phyloP scores from a whole-genome alignment of 2,329 filamentous ascomycete genomes.

The Hypoxylon sp. region DNA sequence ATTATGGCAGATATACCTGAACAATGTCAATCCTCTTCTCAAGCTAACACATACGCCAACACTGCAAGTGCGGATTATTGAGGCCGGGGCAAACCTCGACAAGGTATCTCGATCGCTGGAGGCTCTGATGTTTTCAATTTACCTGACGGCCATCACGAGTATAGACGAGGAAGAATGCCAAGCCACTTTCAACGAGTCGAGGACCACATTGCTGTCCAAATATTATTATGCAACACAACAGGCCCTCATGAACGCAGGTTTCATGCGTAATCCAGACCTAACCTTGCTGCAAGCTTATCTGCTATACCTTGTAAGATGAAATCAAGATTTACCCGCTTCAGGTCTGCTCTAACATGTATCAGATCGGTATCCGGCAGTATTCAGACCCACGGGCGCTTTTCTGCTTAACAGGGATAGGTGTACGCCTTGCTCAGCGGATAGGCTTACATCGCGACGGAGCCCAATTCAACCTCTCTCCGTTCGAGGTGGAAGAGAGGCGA shows the following conservation, averaged over 20 bases:
- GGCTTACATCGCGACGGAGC: constrained; percentile 74
- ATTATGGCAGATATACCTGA: constrained; percentile 77
- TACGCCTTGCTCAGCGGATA: constrained; percentile 76
- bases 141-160: constrained; percentile 69
- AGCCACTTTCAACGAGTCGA: constrained; percentile 65
- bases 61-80: constrained; percentile 73
- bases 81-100: constrained; percentile 67
- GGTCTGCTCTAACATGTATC: constrained; percentile 47
- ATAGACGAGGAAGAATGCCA: constrained; percentile 67
- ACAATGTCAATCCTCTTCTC: constrained; percentile 76
- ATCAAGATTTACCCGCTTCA: not conserved
- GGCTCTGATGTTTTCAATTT: constrained; percentile 76
- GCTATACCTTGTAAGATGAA: constrained; percentile 69
- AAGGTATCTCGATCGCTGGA: constrained; percentile 70
- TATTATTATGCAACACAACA: constrained; percentile 72
- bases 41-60: constrained; percentile 77
- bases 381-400: constrained; percentile 72
- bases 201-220: constrained; percentile 61
- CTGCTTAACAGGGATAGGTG: constrained; percentile 72
- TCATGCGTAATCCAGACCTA: constrained; percentile 74
- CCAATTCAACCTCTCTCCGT: constrained; percentile 64
- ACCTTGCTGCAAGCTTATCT: constrained; percentile 75
- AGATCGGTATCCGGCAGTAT: constrained; percentile 69
- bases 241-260: constrained; percentile 74
- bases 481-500: constrained; percentile 77